These are phyloP conservation scores for Fusarium circinatum DNA, from an alignment of 2,329 filamentous ascomycete genomes.

Conservation along the genomic window DNA sequence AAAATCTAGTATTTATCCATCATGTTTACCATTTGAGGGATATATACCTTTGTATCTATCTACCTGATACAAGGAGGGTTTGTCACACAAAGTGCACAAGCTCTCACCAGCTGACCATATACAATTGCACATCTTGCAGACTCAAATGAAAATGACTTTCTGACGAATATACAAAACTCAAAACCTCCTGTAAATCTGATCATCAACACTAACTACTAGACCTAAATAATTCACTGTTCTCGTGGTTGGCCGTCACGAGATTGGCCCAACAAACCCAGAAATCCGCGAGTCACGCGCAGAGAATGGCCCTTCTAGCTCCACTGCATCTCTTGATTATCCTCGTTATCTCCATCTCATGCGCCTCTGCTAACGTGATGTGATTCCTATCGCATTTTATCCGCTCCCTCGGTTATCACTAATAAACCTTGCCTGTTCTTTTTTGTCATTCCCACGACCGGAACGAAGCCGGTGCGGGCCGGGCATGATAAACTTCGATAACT, in stretches of 20 bases:
- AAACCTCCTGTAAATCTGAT: neutral
- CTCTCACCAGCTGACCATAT: neutral
- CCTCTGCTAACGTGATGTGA: slow-evolving; percentile 27
- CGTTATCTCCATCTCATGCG: slow-evolving; percentile 12
- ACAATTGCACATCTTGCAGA: neutral
- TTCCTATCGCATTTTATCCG: slow-evolving; percentile 9
- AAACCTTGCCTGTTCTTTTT: neutral
- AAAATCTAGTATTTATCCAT: neutral
- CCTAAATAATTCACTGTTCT: no score
- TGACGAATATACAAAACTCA: neutral
- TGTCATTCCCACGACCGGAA: slow-evolving; percentile 14
- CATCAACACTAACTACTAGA: neutral
- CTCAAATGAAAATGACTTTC: neutral
- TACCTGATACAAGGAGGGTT: neutral
- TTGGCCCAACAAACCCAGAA: slow-evolving; percentile 6
- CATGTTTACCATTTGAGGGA: neutral
- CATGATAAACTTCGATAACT: neutral
- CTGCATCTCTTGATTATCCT: slow-evolving; percentile 8
- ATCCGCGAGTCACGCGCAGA: slow-evolving; percentile 23
- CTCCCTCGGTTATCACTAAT: slow-evolving; percentile 11
- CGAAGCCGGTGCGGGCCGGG: slow-evolving; percentile 18
- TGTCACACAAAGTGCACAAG: neutral
- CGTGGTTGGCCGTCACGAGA: slow-evolving; percentile 22
- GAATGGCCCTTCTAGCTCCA: slow-evolving; percentile 13
- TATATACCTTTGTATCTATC: neutral